Evolutionary conservation across 176 grass and related monocot genomes (phyloP), one percentile per base, ranked within the genome.

Genomic region (Phoenix dactylifera): DNA sequence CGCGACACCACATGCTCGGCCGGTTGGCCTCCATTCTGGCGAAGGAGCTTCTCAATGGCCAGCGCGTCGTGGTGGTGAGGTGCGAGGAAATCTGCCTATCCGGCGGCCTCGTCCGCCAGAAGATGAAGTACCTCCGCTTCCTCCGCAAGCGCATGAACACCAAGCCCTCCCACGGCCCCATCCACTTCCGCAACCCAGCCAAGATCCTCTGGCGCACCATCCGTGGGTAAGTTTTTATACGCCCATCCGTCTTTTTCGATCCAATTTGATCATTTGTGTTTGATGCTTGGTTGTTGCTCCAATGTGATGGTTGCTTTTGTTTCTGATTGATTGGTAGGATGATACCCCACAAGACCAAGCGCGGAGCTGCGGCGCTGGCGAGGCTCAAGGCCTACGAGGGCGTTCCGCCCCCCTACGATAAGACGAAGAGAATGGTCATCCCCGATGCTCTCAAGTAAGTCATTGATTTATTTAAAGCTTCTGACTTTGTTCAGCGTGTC

Each of bases 301-400:
- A 44, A 44, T 44, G 35, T 44, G 3, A 44, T 44, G 35, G 7
- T 44, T 44, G 35, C 35, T 44, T 44, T 44, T 14, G 35, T 2
- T 44, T 7, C 14, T 44, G 35, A 44, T 44, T 14, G 35, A 44
- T 44, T 48, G 22, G 15, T 70, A 95, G 90, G 15, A 97, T 97
- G 92, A 97, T 97, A 54, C 92, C 92, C 4, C 92, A 97, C 81
- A 97, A 97, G 72, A 97, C 92, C 26, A 82, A 85, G 78, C 86
- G 92, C 60, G 92, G 92, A 3, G 87, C 85, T 63, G 84, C 84
- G 2, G 92, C 92, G 15, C 80, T 97, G 19, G 83, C 87, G 0
- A 88, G 83, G 78, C 79, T 97, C 20, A 97, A 91, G 81, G 82
- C 78, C 15, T 91, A 83, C 48, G 92, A 91, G 62, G 92, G 92